phyloP scores from a whole-genome alignment of 192 early-diverging fungal species.

The Chytriomyces hyalinus region DNA sequence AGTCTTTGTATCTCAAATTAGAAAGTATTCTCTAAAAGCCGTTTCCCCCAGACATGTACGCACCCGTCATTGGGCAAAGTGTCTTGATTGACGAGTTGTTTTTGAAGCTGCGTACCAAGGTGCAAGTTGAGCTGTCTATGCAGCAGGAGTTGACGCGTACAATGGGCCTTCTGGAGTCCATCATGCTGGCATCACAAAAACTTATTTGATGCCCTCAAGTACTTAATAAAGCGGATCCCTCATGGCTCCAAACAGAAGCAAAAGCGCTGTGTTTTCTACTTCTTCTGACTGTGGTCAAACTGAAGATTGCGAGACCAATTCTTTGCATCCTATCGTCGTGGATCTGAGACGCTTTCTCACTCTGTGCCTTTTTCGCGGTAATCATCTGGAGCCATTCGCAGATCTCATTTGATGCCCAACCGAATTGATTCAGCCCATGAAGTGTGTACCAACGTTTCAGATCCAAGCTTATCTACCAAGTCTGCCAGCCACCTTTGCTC shows the following conservation, averaged over 20 bases:
- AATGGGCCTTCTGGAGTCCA: conserved; percentile 77
- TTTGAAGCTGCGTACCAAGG: conserved; percentile 68
- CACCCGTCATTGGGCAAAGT: conserved; percentile 78
- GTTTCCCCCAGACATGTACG: conserved; percentile 75
- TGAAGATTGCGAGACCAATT: too few relatives aligned
- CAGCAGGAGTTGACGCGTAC: conserved; percentile 80
- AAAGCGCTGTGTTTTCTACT: background rate
- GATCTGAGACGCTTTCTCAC: too few relatives aligned
- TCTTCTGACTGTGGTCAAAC: too few relatives aligned
- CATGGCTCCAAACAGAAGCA: background rate
- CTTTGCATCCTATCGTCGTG: too few relatives aligned
- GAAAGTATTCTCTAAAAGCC: conserved; percentile 5
- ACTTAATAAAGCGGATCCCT: too few relatives aligned
- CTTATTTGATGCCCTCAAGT: background rate
- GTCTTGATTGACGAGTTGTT: conserved; percentile 81
- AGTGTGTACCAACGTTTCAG: too few relatives aligned
- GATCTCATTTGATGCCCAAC: too few relatives aligned
- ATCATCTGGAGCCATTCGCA: too few relatives aligned
- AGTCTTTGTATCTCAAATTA: conserved; percentile 4
- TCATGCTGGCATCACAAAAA: conserved; percentile 24
- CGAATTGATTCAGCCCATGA: too few relatives aligned
- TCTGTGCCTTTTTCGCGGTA: too few relatives aligned
- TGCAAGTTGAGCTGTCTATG: conserved; percentile 75
- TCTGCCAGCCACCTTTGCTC: too few relatives aligned
- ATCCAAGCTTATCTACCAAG: too few relatives aligned